Evolutionary conservation across 129 eudicot species (phyloP).

Genomic region (Escallonia herrerae): DNA sequence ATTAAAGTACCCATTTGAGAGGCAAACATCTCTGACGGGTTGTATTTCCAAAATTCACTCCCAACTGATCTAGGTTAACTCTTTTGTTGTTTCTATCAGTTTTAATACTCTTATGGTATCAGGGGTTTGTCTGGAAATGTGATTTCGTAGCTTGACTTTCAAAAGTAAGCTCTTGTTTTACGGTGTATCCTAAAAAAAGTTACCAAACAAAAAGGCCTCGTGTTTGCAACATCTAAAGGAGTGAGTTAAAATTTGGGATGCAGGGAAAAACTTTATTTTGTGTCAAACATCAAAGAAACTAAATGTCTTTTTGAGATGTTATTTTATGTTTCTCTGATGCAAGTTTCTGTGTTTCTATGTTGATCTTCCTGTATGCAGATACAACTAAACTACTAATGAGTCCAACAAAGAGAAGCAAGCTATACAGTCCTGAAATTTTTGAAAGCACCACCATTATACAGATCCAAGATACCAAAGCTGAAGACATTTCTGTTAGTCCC

Average conservation of each 20-base stretch:
- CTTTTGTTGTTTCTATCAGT: too few species aligned
- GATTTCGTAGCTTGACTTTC: not conserved
- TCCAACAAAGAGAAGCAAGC: constrained; percentile 17
- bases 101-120: too few species aligned
- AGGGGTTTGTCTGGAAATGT: too few species aligned
- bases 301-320: not conserved
- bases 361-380: constrained; percentile 15
- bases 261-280: not conserved
- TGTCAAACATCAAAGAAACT: too few species aligned
- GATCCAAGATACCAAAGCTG: constrained; percentile 1
- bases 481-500: constrained; percentile 5
- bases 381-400: constrained; percentile 13
- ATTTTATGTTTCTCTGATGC: not conserved
- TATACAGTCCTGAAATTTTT: constrained; percentile 3
- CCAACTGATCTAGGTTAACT: too few species aligned
- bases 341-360: not conserved
- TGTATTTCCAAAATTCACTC: too few species aligned
- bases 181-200: too few species aligned
- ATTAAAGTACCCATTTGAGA: too few species aligned
- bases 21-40: too few species aligned
- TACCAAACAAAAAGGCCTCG: too few species aligned
- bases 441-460: not conserved
- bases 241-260: not conserved
- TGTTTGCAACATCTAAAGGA: too few species aligned
- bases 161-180: not conserved